These are phyloP conservation scores for Pichia nakasei DNA, from an alignment of 805 yeast genomes.

Conservation along the genomic window DNA sequence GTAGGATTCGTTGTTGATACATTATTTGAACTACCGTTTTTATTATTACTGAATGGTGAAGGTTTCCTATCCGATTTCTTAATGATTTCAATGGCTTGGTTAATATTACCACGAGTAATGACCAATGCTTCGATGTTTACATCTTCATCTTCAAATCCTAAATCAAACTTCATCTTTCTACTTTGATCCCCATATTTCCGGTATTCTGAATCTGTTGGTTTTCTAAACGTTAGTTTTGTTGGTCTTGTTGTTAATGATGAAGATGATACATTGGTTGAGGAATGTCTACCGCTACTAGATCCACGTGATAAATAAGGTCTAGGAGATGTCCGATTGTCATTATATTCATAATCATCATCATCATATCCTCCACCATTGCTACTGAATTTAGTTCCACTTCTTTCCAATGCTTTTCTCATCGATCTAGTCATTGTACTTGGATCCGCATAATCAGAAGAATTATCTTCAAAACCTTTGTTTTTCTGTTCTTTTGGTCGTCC, in stretches of 20 bases:
- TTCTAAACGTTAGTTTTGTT: constrained; percentile 37
- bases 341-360: neutral
- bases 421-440: constrained; percentile 9
- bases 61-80: constrained; percentile 27
- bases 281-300: neutral
- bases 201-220: constrained; percentile 45
- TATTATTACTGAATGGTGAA: neutral
- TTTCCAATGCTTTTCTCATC: constrained; percentile 11
- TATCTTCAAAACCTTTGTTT: neutral
- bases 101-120: constrained; percentile 49
- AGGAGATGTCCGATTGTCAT: neutral
- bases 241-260: constrained; percentile 6
- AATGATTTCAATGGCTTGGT: constrained; percentile 50
- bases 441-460: neutral
- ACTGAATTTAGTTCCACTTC: neutral
- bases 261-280: constrained; percentile 3
- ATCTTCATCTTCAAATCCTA: constrained; percentile 53
- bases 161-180: constrained; percentile 35
- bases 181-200: constrained; percentile 43
- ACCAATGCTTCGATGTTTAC: constrained; percentile 55
- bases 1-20: constrained; percentile 39
- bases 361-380: constrained; percentile 1
- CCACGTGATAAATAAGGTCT: neutral
- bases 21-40: neutral
- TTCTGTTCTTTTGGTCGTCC: neutral